Conservation (phyloP, 148 eudicot species). For the Linanthus parryae region DNA sequence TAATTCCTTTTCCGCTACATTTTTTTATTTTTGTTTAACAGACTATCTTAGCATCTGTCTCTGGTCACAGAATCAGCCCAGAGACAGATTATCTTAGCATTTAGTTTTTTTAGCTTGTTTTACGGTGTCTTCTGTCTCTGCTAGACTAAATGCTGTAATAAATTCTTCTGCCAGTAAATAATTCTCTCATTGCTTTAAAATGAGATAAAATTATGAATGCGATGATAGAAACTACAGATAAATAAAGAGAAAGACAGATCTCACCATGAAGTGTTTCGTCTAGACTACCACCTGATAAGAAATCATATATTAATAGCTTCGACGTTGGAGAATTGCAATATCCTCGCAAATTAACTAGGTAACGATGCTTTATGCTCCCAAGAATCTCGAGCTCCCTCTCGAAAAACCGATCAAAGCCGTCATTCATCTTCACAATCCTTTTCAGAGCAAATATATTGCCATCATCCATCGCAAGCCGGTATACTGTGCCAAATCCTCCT, state of each 20-base stretch:
- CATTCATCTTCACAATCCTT: conserved; percentile 76
- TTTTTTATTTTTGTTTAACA: too few species aligned
- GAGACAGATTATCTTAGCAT: too few species aligned
- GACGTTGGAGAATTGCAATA: conserved; percentile 94
- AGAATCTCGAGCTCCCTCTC: conserved; percentile 98
- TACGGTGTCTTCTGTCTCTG: too few species aligned
- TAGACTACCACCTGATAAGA: conserved; percentile 86
- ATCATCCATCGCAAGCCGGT: conserved; percentile 95
- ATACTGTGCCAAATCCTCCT: conserved; percentile 97
- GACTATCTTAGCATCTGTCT: too few species aligned
- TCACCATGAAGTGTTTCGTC: conserved; percentile 98
- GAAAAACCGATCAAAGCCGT: conserved; percentile 92
- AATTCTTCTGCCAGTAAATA: too few species aligned
- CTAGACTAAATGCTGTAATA: too few species aligned
- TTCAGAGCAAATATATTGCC: conserved; percentile 88
- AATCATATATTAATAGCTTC: conserved; percentile 86
- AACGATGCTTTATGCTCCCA: conserved; percentile 93
- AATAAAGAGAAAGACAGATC: conserved; percentile 15
- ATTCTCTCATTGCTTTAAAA: too few species aligned
- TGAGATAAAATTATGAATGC: too few species aligned
- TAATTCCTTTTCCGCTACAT: too few species aligned
- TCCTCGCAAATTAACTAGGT: conserved; percentile 96
- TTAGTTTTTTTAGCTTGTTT: too few species aligned
- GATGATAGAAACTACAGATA: too few species aligned
- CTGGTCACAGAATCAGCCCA: too few species aligned